A percentile compares a stretch with the other conserved stretches of the same genome.
These are phyloP conservation scores for Pseudogymnoascus sp. DNA, from an alignment of 2,329 filamentous ascomycete genomes.

Conservation along the genomic window DNA sequence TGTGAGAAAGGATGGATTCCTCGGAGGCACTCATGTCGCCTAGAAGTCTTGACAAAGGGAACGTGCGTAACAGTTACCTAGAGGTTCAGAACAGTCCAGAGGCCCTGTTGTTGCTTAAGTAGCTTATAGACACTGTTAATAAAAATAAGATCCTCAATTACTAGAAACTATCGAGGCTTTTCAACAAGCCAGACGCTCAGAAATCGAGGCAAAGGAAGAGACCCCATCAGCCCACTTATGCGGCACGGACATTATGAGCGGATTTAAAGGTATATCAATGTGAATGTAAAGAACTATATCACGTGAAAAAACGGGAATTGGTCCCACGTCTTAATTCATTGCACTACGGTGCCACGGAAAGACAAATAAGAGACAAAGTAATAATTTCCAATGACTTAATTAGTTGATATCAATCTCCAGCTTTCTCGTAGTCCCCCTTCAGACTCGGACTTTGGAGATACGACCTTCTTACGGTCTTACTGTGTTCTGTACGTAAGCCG, in stretches of 20 bases:
- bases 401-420: background rate
- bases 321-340: background rate
- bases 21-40: background rate
- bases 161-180: background rate
- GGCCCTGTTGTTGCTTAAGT: background rate
- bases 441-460: background rate
- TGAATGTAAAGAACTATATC: background rate
- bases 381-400: background rate
- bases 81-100: background rate
- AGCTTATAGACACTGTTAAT: background rate
- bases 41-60: background rate
- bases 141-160: background rate
- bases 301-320: background rate
- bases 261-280: too few relatives aligned
- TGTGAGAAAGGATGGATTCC: slow-evolving; percentile 32
- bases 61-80: background rate
- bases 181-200: background rate
- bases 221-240: too few relatives aligned
- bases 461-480: background rate
- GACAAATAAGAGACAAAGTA: background rate
- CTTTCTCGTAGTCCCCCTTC: background rate
- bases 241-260: too few relatives aligned
- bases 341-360: background rate
- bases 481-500: background rate
- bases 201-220: background rate